Conservation (phyloP, 2,329 filamentous ascomycete genomes). For the Alternaria infectoria region DNA sequence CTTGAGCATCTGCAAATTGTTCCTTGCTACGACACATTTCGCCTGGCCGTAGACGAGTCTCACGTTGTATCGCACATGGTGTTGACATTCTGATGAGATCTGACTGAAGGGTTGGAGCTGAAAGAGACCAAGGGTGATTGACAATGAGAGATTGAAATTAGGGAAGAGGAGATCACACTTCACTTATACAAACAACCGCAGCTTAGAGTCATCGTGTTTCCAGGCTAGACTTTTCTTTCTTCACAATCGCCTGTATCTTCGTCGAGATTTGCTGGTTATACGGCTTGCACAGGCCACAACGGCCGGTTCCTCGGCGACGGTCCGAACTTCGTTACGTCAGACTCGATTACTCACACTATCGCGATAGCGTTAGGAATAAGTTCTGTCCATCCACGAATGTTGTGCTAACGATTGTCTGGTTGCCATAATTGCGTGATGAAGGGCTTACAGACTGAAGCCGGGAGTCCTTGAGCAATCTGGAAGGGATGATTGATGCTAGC, state of each 20-base stretch:
- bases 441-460: not conserved
- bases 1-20: not conserved
- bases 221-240: not conserved
- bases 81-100: not conserved
- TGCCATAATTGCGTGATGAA: not conserved
- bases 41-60: not conserved
- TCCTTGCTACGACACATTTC: not conserved
- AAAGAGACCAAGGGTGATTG: not conserved
- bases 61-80: not conserved
- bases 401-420: not conserved
- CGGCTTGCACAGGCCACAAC: not conserved
- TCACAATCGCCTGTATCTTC: not conserved
- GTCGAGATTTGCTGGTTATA: not conserved
- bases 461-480: not conserved
- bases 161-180: not conserved
- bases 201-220: not conserved
- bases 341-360: not conserved
- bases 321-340: not conserved
- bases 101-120: not conserved
- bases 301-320: conserved; percentile 1
- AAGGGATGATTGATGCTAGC: not conserved
- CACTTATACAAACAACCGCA: not conserved
- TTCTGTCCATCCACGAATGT: not conserved
- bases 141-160: not conserved
- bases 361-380: not conserved